A percentile compares a stretch with the other conserved stretches of the same genome.
These are phyloP conservation scores for Pleurotus sapidus DNA, from an alignment of 768 basidiomycete genomes.

Conservation along the genomic window DNA sequence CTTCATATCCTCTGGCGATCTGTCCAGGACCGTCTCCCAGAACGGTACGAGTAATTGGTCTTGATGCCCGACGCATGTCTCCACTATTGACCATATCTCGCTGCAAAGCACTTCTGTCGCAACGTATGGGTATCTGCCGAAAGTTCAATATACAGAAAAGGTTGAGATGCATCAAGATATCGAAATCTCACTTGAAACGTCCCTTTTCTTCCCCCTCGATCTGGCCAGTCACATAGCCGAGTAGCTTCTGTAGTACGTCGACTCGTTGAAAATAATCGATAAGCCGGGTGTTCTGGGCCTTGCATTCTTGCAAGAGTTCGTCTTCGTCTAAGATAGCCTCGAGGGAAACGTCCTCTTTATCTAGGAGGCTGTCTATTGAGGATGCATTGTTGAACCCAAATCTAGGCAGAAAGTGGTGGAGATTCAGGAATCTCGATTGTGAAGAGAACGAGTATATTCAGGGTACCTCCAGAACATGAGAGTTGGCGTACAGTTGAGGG, in stretches of 20 bases:
- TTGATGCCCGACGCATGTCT: slow-evolving; percentile 75
- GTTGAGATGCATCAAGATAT: slow-evolving; percentile 9
- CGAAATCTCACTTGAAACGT: slow-evolving; percentile 70
- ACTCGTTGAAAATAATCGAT: slow-evolving; percentile 84
- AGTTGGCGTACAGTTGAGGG: slow-evolving; percentile 10
- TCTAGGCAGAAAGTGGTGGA: slow-evolving; percentile 44
- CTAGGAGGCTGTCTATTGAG: slow-evolving; percentile 84
- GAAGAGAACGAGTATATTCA: slow-evolving; percentile 15
- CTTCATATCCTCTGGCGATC: slow-evolving; percentile 83
- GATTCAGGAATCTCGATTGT: slow-evolving; percentile 11
- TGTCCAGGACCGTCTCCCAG: slow-evolving; percentile 87
- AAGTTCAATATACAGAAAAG: not conserved
- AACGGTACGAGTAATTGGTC: slow-evolving; percentile 78
- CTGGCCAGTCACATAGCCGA: slow-evolving; percentile 85
- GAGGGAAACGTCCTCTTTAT: slow-evolving; percentile 85
- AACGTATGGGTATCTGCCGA: slow-evolving; percentile 80
- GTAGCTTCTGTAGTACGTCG: slow-evolving; percentile 75
- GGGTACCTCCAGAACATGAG: slow-evolving; percentile 55
- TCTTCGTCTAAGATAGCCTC: slow-evolving; percentile 93
- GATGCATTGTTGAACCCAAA: slow-evolving; percentile 91
- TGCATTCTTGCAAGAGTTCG: slow-evolving; percentile 93
- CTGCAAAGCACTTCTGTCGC: slow-evolving; percentile 95
- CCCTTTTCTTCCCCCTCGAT: slow-evolving; percentile 79
- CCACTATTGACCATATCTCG: slow-evolving; percentile 93
- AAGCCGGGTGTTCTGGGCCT: slow-evolving; percentile 86